Conservation (phyloP, 2,329 filamentous ascomycete species). For the Claviceps quebecensis region DNA sequence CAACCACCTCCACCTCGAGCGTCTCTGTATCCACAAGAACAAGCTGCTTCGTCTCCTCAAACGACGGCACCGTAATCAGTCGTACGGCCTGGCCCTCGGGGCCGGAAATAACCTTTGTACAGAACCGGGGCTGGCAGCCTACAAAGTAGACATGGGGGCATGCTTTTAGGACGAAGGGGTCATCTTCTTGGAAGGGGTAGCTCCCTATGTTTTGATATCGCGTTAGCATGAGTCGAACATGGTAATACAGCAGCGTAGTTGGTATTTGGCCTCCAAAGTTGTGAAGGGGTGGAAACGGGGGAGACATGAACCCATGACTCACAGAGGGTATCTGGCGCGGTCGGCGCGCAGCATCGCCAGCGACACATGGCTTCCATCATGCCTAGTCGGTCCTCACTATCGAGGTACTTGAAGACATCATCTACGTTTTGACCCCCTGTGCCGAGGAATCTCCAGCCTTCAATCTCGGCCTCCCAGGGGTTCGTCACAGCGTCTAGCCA, state of each 20-base stretch:
- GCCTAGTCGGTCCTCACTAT: slow-evolving; percentile 59
- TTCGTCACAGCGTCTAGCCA: slow-evolving; percentile 90
- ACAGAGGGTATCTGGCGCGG: slow-evolving; percentile 92
- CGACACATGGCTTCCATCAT: slow-evolving; percentile 93
- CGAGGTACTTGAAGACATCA: slow-evolving; percentile 85
- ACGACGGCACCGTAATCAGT: slow-evolving; percentile 72
- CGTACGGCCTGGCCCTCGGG: slow-evolving; percentile 56
- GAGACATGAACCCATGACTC: slow-evolving; percentile 23
- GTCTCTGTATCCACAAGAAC: slow-evolving; percentile 79
- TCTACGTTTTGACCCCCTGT: slow-evolving; percentile 87
- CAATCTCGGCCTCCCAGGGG: slow-evolving; percentile 80
- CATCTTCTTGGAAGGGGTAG: slow-evolving; percentile 89
- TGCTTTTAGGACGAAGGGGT: slow-evolving; percentile 73
- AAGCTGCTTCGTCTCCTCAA: slow-evolving; percentile 63
- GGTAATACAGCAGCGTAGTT: neutral
- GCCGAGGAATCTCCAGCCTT: slow-evolving; percentile 77
- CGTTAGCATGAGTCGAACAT: too few species aligned
- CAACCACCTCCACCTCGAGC: slow-evolving; percentile 60
- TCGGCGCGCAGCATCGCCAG: slow-evolving; percentile 85
- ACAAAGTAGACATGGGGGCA: slow-evolving; percentile 89
- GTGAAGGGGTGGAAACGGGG: too few species aligned
- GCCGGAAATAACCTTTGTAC: slow-evolving; percentile 54
- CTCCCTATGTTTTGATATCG: slow-evolving; percentile 47
- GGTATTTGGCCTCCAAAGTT: too few species aligned
- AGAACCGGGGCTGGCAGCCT: slow-evolving; percentile 70